These are phyloP conservation scores for Phytophthora cactorum DNA, from an alignment of 352 stramenopile species.

Conservation along the genomic window DNA sequence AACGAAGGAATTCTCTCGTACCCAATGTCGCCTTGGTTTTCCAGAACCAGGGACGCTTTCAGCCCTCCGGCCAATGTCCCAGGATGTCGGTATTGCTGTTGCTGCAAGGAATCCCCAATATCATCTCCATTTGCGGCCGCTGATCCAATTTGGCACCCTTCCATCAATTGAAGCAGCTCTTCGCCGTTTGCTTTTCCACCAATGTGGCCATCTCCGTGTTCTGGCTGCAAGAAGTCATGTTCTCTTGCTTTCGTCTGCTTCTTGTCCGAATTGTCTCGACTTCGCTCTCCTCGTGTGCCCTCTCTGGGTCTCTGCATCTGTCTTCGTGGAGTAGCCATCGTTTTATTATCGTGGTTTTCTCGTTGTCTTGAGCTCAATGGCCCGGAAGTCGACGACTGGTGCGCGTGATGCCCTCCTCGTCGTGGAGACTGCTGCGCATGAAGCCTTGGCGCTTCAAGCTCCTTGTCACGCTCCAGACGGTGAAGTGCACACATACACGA, in stretches of 20 bases:
- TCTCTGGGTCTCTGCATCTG: constrained; percentile 12
- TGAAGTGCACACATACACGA: constrained; percentile 19
- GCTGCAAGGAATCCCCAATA: not conserved
- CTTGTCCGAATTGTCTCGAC: constrained; percentile 1
- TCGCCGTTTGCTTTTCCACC: not conserved
- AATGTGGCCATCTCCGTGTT: constrained; percentile 12
- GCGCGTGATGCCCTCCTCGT: not conserved
- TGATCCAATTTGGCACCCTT: constrained; percentile 18
- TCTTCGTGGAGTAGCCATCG: constrained; percentile 12
- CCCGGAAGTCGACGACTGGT: constrained; percentile 1
- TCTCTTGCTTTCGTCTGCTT: constrained; percentile 13
- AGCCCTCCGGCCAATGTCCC: not conserved
- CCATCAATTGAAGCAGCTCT: constrained; percentile 23
- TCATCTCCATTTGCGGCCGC: not conserved
- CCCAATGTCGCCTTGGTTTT: constrained; percentile 22
- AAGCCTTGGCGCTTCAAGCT: constrained; percentile 16
- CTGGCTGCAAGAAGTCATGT: constrained; percentile 7
- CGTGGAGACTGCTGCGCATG: constrained; percentile 16
- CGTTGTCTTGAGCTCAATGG: constrained; percentile 21
- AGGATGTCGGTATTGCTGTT: constrained; percentile 10
- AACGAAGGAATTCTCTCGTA: too few species aligned
- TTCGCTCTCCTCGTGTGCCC: not conserved
- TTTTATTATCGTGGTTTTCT: constrained; percentile 12
- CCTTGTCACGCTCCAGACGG: constrained; percentile 23
- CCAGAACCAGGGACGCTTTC: not conserved